A percentile compares a stretch with the other conserved stretches of the same genome.
Evolutionary conservation across 1,139 yeast species (phyloP).

Genomic region (Debaryomycetaceae sp.): DNA sequence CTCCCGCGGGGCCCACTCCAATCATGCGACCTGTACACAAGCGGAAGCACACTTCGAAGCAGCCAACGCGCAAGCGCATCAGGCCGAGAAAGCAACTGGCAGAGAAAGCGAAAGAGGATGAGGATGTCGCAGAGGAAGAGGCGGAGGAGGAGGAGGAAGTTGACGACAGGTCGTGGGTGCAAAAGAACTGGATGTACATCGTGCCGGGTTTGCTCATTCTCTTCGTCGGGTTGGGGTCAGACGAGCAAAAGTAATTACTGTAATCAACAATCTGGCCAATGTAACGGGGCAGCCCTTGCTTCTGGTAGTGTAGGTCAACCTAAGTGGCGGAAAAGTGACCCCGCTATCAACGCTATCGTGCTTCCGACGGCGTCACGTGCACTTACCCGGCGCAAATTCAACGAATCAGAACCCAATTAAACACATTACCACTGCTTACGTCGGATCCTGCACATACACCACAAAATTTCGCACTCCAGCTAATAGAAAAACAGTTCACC

Average conservation of each 20-base stretch:
- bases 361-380: no score
- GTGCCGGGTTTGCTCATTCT: conserved; percentile 39
- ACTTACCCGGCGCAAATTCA: conserved; percentile 14
- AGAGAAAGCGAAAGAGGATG: conserved; percentile 8
- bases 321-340: no score
- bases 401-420: conserved; percentile 33
- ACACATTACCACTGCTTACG: conserved; percentile 12
- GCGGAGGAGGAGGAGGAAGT: conserved; percentile 20
- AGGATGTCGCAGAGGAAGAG: conserved; percentile 21
- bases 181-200: conserved; percentile 51
- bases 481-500: no score
- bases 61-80: no score
- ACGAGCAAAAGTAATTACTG: conserved; percentile 12
- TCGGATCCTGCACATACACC: conserved; percentile 3
- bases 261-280: no score
- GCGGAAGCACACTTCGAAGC: no score
- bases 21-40: conserved; percentile 22
- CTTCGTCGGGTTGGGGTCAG: conserved; percentile 24
- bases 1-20: conserved; percentile 20
- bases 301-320: no score
- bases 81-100: conserved; percentile 6
- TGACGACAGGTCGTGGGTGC: conserved; percentile 45
- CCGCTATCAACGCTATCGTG: no score
- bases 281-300: no score
- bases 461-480: conserved; percentile 3